Percentiles rank a stretch among this genome's conserved stretches.
These are phyloP conservation scores for Aphanomyces astaci DNA, from an alignment of 352 stramenopile species.

Conservation along the genomic window DNA sequence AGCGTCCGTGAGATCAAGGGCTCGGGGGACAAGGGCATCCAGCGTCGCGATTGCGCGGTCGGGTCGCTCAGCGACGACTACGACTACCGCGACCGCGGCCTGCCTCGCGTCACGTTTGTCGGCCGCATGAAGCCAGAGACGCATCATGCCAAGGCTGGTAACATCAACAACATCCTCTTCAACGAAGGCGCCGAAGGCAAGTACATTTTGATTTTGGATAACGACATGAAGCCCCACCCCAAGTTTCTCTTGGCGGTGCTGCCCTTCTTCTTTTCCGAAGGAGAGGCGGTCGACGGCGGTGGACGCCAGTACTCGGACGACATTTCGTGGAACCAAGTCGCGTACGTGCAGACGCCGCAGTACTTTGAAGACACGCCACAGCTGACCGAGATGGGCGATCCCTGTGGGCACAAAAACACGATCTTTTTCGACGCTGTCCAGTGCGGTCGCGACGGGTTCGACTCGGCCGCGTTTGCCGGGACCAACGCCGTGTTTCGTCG, in stretches of 20 bases:
- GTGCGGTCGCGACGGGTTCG: slow-evolving; percentile 80
- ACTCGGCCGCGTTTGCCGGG: slow-evolving; percentile 81
- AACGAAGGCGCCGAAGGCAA: slow-evolving; percentile 85
- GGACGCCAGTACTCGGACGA: slow-evolving; percentile 83
- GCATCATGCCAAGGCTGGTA: slow-evolving; percentile 88
- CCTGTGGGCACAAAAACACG: slow-evolving; percentile 84
- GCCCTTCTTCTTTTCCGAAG: slow-evolving; percentile 86
- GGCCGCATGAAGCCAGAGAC: slow-evolving; percentile 83
- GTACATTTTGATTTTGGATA: slow-evolving; percentile 88
- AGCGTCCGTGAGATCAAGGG: slow-evolving; percentile 78
- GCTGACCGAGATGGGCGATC: slow-evolving; percentile 77
- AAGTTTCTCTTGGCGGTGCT: slow-evolving; percentile 82
- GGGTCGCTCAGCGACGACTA: slow-evolving; percentile 84
- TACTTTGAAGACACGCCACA: slow-evolving; percentile 86
- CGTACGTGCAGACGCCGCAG: slow-evolving; percentile 85
- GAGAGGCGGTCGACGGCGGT: slow-evolving; percentile 71
- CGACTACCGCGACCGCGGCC: slow-evolving; percentile 83
- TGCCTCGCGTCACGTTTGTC: slow-evolving; percentile 78
- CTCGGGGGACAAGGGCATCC: slow-evolving; percentile 67
- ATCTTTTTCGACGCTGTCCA: slow-evolving; percentile 88
- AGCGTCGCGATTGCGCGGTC: slow-evolving; percentile 78
- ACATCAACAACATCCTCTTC: slow-evolving; percentile 88
- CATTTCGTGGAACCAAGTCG: slow-evolving; percentile 85
- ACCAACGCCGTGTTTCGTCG: slow-evolving; percentile 86
- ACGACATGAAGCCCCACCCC: slow-evolving; percentile 87